Percentiles rank a stretch among this genome's conserved stretches.
phyloP scores from a whole-genome alignment of 2,329 filamentous ascomycete species.

The Aspergillus hiratsukae region DNA sequence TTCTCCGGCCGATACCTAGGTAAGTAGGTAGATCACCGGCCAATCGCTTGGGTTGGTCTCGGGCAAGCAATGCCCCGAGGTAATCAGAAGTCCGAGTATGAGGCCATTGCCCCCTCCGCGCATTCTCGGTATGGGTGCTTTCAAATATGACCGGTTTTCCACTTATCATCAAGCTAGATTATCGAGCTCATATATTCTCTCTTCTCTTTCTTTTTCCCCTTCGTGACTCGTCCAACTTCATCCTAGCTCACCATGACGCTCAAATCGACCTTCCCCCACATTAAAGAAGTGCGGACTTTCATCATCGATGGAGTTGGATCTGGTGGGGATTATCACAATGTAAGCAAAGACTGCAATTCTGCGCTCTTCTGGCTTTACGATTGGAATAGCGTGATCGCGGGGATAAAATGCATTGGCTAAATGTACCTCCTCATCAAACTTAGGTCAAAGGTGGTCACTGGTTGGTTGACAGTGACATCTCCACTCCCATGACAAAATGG shows the following conservation, averaged over 20 bases:
- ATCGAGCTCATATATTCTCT: constrained; percentile 8
- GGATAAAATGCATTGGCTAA: not conserved
- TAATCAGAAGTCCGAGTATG: constrained; percentile 6
- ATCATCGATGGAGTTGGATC: constrained; percentile 45
- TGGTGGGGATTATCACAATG: constrained; percentile 74
- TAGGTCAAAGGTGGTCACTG: constrained; percentile 55
- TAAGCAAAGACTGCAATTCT: constrained; percentile 44
- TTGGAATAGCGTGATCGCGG: not conserved
- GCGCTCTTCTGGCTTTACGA: not conserved
- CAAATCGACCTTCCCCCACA: constrained; percentile 36
- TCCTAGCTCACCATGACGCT: constrained; percentile 26
- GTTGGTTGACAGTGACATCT: constrained; percentile 88
- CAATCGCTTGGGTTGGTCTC: constrained; percentile 12
- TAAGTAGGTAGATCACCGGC: not conserved
- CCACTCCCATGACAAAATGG: constrained; percentile 87
- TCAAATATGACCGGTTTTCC: constrained; percentile 16
- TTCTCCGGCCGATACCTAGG: not conserved
- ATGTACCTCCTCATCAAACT: not conserved
- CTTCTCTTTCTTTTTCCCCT: constrained; percentile 4
- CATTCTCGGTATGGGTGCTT: not conserved
- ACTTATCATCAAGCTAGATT: constrained; percentile 4
- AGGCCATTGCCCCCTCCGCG: constrained; percentile 5
- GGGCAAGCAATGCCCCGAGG: constrained; percentile 30
- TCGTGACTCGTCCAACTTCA: not conserved
- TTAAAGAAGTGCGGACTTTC: constrained; percentile 45